Conservation (phyloP, 495 filamentous ascomycete genomes). For the Elaphomyces granulatus region DNA sequence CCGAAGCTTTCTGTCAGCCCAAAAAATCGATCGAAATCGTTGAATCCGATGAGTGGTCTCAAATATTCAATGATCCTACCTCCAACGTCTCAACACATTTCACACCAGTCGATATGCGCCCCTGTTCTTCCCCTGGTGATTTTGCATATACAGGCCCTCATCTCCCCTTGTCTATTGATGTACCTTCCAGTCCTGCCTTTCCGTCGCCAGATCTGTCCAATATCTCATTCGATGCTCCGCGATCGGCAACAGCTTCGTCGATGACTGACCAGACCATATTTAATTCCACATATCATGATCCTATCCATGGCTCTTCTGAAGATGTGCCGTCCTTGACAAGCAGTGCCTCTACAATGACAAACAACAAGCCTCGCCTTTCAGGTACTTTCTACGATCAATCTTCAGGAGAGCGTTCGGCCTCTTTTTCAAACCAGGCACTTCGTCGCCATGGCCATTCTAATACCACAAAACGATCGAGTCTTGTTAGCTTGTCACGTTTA, state of each 20-base stretch:
- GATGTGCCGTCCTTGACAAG: slow-evolving; percentile 79
- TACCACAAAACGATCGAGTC: slow-evolving; percentile 55
- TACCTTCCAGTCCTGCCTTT: slow-evolving; percentile 31
- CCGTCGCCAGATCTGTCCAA: slow-evolving; percentile 38
- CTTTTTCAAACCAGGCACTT: slow-evolving; percentile 49
- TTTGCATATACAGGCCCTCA: slow-evolving; percentile 33
- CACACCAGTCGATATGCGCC: slow-evolving; percentile 32
- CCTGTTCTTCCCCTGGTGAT: slow-evolving; percentile 39
- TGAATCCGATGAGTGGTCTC: slow-evolving; percentile 19
- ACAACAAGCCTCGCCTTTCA: slow-evolving; percentile 35
- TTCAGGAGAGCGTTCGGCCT: slow-evolving; percentile 50
- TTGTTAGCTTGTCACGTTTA: slow-evolving; percentile 73
- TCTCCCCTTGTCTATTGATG: slow-evolving; percentile 29
- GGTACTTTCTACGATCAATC: slow-evolving; percentile 31
- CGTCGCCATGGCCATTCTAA: slow-evolving; percentile 36
- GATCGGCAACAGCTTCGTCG: slow-evolving; percentile 39
- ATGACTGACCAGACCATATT: slow-evolving; percentile 31
- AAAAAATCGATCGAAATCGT: slow-evolving; percentile 18
- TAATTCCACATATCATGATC: slow-evolving; percentile 38
- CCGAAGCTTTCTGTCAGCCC: slow-evolving; percentile 2
- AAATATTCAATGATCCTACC: slow-evolving; percentile 17
- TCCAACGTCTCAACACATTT: slow-evolving; percentile 32
- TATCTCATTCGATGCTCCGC: slow-evolving; percentile 39
- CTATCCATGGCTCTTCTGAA: slow-evolving; percentile 62
- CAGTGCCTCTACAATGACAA: slow-evolving; percentile 74